phyloP scores from a whole-genome alignment of 1,284 basidiomycete species.

The Phylloboletellus chloephorus region DNA sequence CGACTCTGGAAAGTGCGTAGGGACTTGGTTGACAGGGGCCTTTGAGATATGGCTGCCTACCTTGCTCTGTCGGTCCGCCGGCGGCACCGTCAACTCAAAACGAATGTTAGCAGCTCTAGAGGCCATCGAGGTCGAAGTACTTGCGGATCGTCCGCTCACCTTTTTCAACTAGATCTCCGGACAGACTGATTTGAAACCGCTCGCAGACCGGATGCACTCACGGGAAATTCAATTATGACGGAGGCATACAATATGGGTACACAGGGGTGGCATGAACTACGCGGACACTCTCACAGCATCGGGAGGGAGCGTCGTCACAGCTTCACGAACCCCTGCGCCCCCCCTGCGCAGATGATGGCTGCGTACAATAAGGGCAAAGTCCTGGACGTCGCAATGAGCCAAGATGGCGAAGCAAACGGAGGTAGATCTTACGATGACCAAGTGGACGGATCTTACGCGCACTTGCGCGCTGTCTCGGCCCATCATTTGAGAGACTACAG shows the following conservation, averaged over 20 bases:
- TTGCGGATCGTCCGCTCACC: slow-evolving; percentile 6
- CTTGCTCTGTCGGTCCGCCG: slow-evolving; percentile 20
- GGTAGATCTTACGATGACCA: slow-evolving; percentile 16
- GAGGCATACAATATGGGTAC: slow-evolving; percentile 7
- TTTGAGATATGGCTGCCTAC: slow-evolving; percentile 7
- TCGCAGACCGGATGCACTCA: neutral
- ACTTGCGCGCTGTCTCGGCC: slow-evolving; percentile 12
- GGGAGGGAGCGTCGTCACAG: neutral
- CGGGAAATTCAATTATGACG: slow-evolving; percentile 8
- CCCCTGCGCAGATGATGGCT: slow-evolving; percentile 7
- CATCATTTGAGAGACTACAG: slow-evolving; percentile 19
- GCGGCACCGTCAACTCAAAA: slow-evolving; percentile 22
- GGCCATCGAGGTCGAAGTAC: slow-evolving; percentile 24
- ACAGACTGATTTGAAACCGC: slow-evolving; percentile 13
- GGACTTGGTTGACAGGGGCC: neutral
- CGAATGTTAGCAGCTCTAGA: slow-evolving; percentile 13
- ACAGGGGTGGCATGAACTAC: slow-evolving; percentile 1
- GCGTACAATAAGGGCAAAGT: slow-evolving; percentile 21
- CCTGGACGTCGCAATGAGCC: slow-evolving; percentile 14
- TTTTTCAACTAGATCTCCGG: neutral
- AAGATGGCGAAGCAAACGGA: neutral
- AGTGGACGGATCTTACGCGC: slow-evolving; percentile 14
- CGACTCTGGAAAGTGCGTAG: slow-evolving; percentile 18
- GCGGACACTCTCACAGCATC: neutral
- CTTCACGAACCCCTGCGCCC: neutral